Conservation (phyloP, 371 early-diverging fungal genomes). For the Mortierella sp. region DNA sequence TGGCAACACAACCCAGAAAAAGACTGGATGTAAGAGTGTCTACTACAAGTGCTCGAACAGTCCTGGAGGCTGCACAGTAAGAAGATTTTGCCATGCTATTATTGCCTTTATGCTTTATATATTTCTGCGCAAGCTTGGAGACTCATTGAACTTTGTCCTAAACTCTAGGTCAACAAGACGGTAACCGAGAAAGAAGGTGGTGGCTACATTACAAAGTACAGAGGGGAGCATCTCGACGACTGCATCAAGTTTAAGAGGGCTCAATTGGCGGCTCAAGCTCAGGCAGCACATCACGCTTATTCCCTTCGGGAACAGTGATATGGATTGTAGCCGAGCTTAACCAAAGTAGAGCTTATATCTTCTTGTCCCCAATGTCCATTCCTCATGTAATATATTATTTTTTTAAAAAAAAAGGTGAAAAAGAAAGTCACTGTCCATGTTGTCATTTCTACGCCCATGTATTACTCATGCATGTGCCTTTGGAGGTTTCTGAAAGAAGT, state of each 20-base stretch:
- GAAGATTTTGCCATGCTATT: neutral
- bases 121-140: neutral
- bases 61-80: slow-evolving; percentile 52
- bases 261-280: slow-evolving; percentile 34
- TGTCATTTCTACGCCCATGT: too few species aligned
- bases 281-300: slow-evolving; percentile 22
- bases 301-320: slow-evolving; percentile 14
- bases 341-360: neutral
- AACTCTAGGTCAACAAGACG: slow-evolving; percentile 70
- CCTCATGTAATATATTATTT: neutral
- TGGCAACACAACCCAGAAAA: slow-evolving; percentile 72
- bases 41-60: slow-evolving; percentile 69
- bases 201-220: slow-evolving; percentile 73
- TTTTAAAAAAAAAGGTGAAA: slow-evolving; percentile 3
- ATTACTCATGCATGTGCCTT: too few species aligned
- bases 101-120: neutral
- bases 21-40: slow-evolving; percentile 74
- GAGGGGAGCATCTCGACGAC: slow-evolving; percentile 72
- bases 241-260: slow-evolving; percentile 57
- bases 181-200: slow-evolving; percentile 75
- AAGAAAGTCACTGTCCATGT: neutral
- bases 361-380: neutral
- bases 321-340: neutral
- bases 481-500: too few species aligned
- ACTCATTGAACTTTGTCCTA: neutral